Evolutionary conservation across 2,329 filamentous ascomycete genomes (phyloP).

Genomic region (Thyridium curvatum): DNA sequence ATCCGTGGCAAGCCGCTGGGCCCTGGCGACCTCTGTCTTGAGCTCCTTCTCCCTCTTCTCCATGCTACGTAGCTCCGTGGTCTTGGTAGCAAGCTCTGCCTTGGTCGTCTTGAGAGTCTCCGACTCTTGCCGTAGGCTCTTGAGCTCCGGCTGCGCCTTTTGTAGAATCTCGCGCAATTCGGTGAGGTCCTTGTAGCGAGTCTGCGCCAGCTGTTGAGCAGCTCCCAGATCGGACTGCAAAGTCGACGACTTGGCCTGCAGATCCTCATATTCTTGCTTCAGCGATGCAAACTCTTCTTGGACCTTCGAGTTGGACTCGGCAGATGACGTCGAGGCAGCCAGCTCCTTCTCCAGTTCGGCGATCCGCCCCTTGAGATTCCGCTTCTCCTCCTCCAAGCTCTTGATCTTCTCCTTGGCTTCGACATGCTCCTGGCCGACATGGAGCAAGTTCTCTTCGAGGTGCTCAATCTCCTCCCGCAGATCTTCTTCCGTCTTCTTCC

Average conservation of each 20-base stretch:
- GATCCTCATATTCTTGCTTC: conserved; percentile 53
- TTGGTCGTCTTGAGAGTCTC: conserved; percentile 66
- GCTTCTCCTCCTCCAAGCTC: conserved; percentile 63
- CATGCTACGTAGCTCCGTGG: conserved; percentile 61
- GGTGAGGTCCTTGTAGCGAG: conserved; percentile 79
- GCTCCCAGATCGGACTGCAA: conserved; percentile 81
- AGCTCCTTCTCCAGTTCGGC: conserved; percentile 67
- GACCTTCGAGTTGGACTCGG: conserved; percentile 9
- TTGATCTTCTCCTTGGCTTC: conserved; percentile 74
- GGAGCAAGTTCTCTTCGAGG: conserved; percentile 71
- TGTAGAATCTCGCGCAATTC: conserved; percentile 74
- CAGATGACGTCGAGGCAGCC: conserved; percentile 15
- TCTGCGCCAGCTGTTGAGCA: conserved; percentile 79
- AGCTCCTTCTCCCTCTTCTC: conserved; percentile 81
- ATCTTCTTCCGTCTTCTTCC: conserved; percentile 70
- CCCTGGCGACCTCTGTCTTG: conserved; percentile 62
- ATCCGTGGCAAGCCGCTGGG: conserved; percentile 65
- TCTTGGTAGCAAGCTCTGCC: conserved; percentile 60
- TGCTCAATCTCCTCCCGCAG: conserved; percentile 81
- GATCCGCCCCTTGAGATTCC: conserved; percentile 57
- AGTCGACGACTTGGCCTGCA: conserved; percentile 62
- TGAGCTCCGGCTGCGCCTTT: conserved; percentile 82
- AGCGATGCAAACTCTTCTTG: conserved; percentile 50
- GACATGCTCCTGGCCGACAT: conserved; percentile 77
- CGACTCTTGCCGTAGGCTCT: conserved; percentile 70